phyloP scores from a whole-genome alignment of 345 rosid species.

The Alliaria petiolata region DNA sequence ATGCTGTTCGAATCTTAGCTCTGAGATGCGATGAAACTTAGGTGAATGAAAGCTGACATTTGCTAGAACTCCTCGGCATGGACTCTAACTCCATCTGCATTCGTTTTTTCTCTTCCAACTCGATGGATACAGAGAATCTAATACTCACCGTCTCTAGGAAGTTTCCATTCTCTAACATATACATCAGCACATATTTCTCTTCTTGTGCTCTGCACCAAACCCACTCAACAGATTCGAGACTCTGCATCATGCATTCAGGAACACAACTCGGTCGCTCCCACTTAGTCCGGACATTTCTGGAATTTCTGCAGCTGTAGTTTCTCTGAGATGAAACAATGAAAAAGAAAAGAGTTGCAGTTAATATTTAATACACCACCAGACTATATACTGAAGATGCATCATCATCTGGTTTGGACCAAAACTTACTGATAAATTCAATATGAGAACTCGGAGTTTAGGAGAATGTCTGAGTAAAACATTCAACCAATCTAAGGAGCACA shows the following conservation, averaged over 20 bases:
- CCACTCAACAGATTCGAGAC: not conserved
- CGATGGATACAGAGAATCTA: not conserved
- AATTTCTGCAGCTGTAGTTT: not conserved
- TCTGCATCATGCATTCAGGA: not conserved
- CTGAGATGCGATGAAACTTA: no score
- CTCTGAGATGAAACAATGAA: not conserved
- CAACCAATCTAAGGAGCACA: not conserved
- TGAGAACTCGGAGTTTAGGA: conserved; percentile 4
- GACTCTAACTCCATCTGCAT: not conserved
- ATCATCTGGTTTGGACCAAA: not conserved
- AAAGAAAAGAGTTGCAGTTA: no score
- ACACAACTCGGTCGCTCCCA: conserved; percentile 4
- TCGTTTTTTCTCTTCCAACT: not conserved
- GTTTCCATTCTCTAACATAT: not conserved
- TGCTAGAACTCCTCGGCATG: not conserved
- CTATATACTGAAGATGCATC: not conserved
- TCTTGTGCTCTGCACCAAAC: not conserved
- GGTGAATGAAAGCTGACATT: not conserved
- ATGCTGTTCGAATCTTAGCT: no score
- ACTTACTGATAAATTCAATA: not conserved
- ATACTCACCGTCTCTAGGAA: not conserved
- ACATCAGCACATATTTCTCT: not conserved
- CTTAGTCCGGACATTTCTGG: not conserved
- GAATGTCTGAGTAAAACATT: not conserved
- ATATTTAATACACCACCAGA: not conserved